Evolutionary conservation across 2,329 filamentous ascomycete genomes (phyloP).

Genomic region (Trichoderma sp.): DNA sequence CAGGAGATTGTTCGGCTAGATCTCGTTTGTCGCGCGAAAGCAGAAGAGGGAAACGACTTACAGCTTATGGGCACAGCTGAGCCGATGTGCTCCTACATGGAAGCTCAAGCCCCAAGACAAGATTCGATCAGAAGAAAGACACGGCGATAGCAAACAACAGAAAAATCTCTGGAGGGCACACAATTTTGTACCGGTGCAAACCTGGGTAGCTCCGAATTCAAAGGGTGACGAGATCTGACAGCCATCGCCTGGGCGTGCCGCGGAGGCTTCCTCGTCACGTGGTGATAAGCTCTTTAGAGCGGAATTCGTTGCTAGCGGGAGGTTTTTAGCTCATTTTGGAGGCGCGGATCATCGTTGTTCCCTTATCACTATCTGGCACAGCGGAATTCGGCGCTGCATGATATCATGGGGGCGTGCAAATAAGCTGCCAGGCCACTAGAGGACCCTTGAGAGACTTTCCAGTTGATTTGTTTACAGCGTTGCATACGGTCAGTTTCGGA

Average conservation of each 20-base stretch:
- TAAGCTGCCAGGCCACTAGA: not conserved
- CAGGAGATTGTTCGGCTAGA: constrained; percentile 20
- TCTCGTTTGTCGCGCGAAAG: constrained; percentile 35
- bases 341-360: constrained; percentile 22
- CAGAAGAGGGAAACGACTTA: constrained; percentile 36
- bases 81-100: constrained; percentile 44
- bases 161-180: constrained; percentile 16
- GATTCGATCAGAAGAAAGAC: not conserved
- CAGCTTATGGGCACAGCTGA: constrained; percentile 42
- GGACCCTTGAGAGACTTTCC: not conserved
- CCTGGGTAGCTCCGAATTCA: constrained; percentile 43
- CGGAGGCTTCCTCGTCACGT: constrained; percentile 43
- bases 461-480: not conserved
- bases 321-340: not conserved
- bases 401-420: constrained; percentile 18
- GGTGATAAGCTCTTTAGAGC: constrained; percentile 37
- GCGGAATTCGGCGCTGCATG: constrained; percentile 24
- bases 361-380: constrained; percentile 4
- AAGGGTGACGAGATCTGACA: constrained; percentile 44
- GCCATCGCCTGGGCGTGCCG: constrained; percentile 37
- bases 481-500: not conserved
- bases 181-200: constrained; percentile 39
- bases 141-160: constrained; percentile 1
- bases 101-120: constrained; percentile 33
- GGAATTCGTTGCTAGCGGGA: constrained; percentile 2